Conservation (phyloP, 2,329 filamentous ascomycete genomes). For the Didymella arachidicola region DNA sequence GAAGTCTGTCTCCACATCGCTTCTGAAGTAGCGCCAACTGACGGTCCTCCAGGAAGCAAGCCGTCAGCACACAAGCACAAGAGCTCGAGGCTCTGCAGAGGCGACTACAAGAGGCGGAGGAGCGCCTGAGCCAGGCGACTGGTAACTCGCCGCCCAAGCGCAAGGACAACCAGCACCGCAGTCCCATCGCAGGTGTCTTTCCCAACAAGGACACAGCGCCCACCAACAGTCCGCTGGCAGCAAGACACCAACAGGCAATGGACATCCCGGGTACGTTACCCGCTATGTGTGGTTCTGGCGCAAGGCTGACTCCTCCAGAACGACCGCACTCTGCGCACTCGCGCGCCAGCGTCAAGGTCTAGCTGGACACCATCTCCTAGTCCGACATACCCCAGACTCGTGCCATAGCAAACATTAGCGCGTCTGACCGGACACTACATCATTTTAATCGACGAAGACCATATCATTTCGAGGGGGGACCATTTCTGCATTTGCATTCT, state of each 20-base stretch:
- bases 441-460: constrained; percentile 22
- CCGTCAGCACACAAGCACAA: constrained; percentile 74
- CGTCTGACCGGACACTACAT: constrained; percentile 14
- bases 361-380: constrained; percentile 5
- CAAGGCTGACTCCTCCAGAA: constrained; percentile 10
- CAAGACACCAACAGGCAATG: constrained; percentile 21
- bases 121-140: constrained; percentile 64
- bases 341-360: constrained; percentile 23
- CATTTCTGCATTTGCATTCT: constrained; percentile 16
- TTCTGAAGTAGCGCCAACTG: constrained; percentile 8
- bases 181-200: constrained; percentile 34
- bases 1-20: constrained; percentile 68
- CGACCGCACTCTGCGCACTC: constrained; percentile 23
- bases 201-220: constrained; percentile 37
- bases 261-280: constrained; percentile 14
- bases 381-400: constrained; percentile 19
- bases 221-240: constrained; percentile 34
- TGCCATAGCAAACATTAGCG: constrained; percentile 8
- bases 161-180: constrained; percentile 42
- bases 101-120: constrained; percentile 83
- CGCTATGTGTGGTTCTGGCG: neutral
- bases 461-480: constrained; percentile 8
- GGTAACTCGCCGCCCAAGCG: constrained; percentile 42
- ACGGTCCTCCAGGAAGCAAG: constrained; percentile 71
- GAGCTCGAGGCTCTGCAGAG: constrained; percentile 88